phyloP scores from a whole-genome alignment of 2,329 filamentous ascomycete genomes.

The Pseudonectria foliicola region DNA sequence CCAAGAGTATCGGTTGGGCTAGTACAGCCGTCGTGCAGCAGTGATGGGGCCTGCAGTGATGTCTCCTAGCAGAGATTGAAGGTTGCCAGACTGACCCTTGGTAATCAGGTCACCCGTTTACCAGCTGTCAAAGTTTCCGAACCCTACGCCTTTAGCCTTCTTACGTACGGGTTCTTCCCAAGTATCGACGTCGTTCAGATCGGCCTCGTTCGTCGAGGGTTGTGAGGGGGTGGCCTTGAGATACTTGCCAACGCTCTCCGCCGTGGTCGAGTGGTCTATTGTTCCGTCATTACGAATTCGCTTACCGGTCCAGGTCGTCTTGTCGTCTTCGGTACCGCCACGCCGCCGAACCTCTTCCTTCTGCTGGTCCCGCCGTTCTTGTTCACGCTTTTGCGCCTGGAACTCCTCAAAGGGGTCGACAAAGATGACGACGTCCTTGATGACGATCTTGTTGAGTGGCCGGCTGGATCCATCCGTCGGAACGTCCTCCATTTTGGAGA shows the following conservation, averaged over 20 bases:
- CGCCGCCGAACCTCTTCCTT: slow-evolving; percentile 54
- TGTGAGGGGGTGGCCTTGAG: slow-evolving; percentile 49
- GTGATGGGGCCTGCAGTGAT: slow-evolving; percentile 6
- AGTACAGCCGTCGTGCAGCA: too few relatives aligned
- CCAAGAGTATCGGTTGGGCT: too few relatives aligned
- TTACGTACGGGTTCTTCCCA: slow-evolving; percentile 71
- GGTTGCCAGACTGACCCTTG: too few relatives aligned
- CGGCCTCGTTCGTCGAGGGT: slow-evolving; percentile 44
- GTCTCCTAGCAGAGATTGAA: too few relatives aligned
- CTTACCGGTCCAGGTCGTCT: slow-evolving; percentile 94
- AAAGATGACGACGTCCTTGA: slow-evolving; percentile 78
- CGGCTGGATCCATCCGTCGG: slow-evolving; percentile 68
- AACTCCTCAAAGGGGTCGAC: slow-evolving; percentile 96
- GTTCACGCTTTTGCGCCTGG: slow-evolving; percentile 62
- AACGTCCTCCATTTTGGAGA: slow-evolving; percentile 70
- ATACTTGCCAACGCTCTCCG: slow-evolving; percentile 68
- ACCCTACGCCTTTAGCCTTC: slow-evolving; percentile 70
- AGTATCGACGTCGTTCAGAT: slow-evolving; percentile 55
- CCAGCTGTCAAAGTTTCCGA: slow-evolving; percentile 95
- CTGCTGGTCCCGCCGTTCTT: slow-evolving; percentile 50
- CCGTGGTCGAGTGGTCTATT: slow-evolving; percentile 37
- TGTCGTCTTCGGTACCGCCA: slow-evolving; percentile 79
- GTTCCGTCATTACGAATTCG: slow-evolving; percentile 64
- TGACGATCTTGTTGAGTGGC: slow-evolving; percentile 70
- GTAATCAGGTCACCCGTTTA: slow-evolving; percentile 32